Evolutionary conservation across 192 early-diverging fungal genomes (phyloP), one percentile per base, ranked within the genome.

Genomic region (Kickxella alabastrina): DNA sequence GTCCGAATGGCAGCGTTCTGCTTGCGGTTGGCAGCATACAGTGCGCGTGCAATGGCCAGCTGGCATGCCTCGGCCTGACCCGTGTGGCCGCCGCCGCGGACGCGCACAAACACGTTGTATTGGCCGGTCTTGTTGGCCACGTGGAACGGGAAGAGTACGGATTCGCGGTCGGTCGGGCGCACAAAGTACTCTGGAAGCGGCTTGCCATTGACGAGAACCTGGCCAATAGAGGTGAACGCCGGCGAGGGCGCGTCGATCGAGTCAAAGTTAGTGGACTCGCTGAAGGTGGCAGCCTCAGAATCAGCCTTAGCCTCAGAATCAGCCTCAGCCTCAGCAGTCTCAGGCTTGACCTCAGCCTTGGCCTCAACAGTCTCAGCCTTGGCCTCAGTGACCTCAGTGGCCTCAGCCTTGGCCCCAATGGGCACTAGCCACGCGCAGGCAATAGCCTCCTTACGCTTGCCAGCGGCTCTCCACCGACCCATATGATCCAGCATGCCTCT

Each of bases 61-160:
- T 88, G 84, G 48, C 92, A 84, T 6, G 94, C 92, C 42, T 84
- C 83, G 10, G 90, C 84, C 79, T 97, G 92, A 10, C 92, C 91
- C 3, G 87, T 84, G 8, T 56, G 70, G 6, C 94, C 94, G 38
- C 92, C 89, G 35, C 92, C 92, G 1, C 75, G 54, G 10, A 92
- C 92, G 22, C 83, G 51, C 6, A 83, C 70, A 83, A 90, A 97
- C 37, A 90, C 88, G 68, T 95, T 93, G 71, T 82, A 97, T 24
- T 82, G 75, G 24, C 86, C 86, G n/a, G 88, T 57, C n/a, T 59
- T 65, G 14, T 73, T 59, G 3, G 80, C 82, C 14, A 87, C 72
- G 38, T 82, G 62, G 27, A 97, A 79, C 6, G 94, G 92, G 44
- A 82, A 80, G 24, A 89, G 52, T 27, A 90, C 70, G 6, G 81